A percentile compares a stretch with the other conserved stretches of the same genome.
Evolutionary conservation across 768 basidiomycete genomes (phyloP).

Genomic region (Pleurotus sapidus): DNA sequence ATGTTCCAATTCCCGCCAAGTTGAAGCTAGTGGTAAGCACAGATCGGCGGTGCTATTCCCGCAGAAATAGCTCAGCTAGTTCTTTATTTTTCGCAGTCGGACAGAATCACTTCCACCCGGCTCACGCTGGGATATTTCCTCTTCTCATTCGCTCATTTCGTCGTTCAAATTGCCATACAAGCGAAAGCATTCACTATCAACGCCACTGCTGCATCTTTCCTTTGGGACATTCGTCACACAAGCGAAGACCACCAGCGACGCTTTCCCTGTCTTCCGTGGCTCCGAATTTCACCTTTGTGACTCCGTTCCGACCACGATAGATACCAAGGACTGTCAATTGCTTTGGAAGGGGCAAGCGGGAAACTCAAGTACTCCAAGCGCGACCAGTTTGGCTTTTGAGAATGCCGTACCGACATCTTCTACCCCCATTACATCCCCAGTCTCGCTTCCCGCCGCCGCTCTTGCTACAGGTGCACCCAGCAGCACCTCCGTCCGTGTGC

Average conservation of each 20-base stretch:
- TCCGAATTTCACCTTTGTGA: slow-evolving; percentile 57
- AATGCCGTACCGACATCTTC: slow-evolving; percentile 7
- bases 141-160: slow-evolving; percentile 65
- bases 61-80: background rate
- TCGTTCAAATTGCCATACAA: slow-evolving; percentile 68
- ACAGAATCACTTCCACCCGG: slow-evolving; percentile 65
- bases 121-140: slow-evolving; percentile 63
- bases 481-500: background rate
- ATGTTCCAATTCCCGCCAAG: slow-evolving; percentile 32
- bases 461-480: background rate
- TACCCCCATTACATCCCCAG: slow-evolving; percentile 2
- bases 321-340: slow-evolving; percentile 40
- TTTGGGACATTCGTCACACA: slow-evolving; percentile 51
- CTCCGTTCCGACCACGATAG: slow-evolving; percentile 42
- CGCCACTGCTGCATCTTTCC: slow-evolving; percentile 48
- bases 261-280: slow-evolving; percentile 49
- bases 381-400: slow-evolving; percentile 4
- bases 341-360: slow-evolving; percentile 41
- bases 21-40: slow-evolving; percentile 47
- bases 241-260: slow-evolving; percentile 43
- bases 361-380: slow-evolving; percentile 4
- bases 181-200: slow-evolving; percentile 66
- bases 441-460: background rate
- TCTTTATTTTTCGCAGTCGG: slow-evolving; percentile 44
- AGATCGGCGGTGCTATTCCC: background rate